Conservation (phyloP, 2,329 filamentous ascomycete genomes). For the Hypocreales sp. region DNA sequence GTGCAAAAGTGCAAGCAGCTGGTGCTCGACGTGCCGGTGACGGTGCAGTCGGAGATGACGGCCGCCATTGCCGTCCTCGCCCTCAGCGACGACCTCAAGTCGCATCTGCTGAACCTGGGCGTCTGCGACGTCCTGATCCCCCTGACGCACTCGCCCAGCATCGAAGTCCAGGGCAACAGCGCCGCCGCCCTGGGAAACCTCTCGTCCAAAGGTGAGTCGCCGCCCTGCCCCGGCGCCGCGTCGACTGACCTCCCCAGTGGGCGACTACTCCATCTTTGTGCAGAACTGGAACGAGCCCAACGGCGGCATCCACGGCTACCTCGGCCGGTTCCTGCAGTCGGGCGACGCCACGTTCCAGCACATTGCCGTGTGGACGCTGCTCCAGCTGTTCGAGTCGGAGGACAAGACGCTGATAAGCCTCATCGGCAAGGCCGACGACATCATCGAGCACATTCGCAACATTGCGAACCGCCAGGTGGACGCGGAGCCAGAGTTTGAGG, state of each 20-base stretch:
- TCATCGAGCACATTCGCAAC: constrained; percentile 79
- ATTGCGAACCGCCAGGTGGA: constrained; percentile 86
- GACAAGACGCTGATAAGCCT: constrained; percentile 77
- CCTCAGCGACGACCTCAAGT: constrained; percentile 88
- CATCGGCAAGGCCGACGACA: constrained; percentile 79
- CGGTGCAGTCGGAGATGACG: constrained; percentile 97
- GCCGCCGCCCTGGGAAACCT: constrained; percentile 90
- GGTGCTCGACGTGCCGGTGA: constrained; percentile 81
- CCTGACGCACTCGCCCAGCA: constrained; percentile 84
- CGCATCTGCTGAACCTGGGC: constrained; percentile 75
- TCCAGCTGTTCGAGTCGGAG: constrained; percentile 90
- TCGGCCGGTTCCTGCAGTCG: constrained; percentile 82
- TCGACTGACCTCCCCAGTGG: constrained; percentile 40
- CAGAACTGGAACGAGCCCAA: constrained; percentile 86
- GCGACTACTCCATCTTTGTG: constrained; percentile 92
- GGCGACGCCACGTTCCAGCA: constrained; percentile 97
- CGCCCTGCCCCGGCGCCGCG: neutral
- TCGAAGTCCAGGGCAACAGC: constrained; percentile 97
- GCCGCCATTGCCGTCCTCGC: constrained; percentile 96
- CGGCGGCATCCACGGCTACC: constrained; percentile 89
- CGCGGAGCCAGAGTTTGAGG: constrained; percentile 70
- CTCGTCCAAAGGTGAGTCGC: constrained; percentile 73
- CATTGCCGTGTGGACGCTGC: constrained; percentile 94
- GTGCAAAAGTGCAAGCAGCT: constrained; percentile 98
- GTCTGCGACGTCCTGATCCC: constrained; percentile 96